Base-by-base conservation (phyloP, 352 stramenopile genomes). In the Phytophthora pseudosyringae region DNA sequence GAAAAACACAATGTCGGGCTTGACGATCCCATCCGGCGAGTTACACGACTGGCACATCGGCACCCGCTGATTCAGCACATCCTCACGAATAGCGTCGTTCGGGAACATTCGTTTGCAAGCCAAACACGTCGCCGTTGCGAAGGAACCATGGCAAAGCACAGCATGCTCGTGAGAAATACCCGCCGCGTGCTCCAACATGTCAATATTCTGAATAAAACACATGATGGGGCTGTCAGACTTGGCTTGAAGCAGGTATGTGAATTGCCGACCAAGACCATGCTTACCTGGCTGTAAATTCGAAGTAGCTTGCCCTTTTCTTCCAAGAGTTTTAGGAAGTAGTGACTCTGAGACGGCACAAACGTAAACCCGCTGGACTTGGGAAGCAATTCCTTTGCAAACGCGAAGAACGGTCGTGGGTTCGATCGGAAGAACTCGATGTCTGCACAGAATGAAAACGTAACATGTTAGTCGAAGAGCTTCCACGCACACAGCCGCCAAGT, bases 1-100 rank as follows among this genome's bases (percentile, higher is more conserved):
- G 72, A 99, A 99, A 67, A 99, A 99, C 1, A 98, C 97, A 69
- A 99, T 98, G 58, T 98, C 93, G 0, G 98, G 97, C 79, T 99
- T 99, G 33, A 99, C 71, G 15, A 99, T 91, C 31, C 97, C 97
- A 44, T 94, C 88, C 9, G 80, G 64, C 1, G 69, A 71, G 5
- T 80, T 79, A 45, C 86, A 95, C n/a, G 64, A 63, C 36, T 75
- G 72, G 55, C 86, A 93, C 86, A 93, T 94, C 1, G 86, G 80
- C 72, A 99, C 69, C 69, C 69, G 57, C 57, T 85, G 77, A 69
- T 93, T 70, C 68, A 86, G 68, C n/a, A 90, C 82, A 31, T 97
- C 79, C 1, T 94, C 86, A 21, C 90, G 80, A 64, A 97, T 97
- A 8, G 91, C 92, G 25, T 96, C 81, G 50, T 87, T 90, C 13